phyloP scores from a whole-genome alignment of 495 filamentous ascomycete species.

The Penicillium ucsense region DNA sequence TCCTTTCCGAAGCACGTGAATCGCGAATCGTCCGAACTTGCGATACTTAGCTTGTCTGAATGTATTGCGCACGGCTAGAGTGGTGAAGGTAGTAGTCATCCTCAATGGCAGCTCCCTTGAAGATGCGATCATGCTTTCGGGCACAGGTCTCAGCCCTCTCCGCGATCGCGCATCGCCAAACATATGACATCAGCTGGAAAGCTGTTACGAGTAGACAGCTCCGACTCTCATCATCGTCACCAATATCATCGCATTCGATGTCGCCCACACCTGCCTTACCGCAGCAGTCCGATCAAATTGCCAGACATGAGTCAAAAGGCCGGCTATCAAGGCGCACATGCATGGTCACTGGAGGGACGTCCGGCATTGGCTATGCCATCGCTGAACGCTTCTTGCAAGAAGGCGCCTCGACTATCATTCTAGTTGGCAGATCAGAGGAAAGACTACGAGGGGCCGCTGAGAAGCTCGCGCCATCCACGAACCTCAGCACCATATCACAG shows the following conservation, averaged over 20 bases:
- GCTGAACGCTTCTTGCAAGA: conserved; percentile 55
- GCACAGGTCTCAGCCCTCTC: neutral
- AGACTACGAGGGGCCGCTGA: conserved; percentile 31
- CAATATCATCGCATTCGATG: neutral
- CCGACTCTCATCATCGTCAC: conserved; percentile 7
- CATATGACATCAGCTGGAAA: conserved; percentile 1
- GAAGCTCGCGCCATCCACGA: conserved; percentile 2
- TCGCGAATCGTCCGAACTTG: too few species aligned
- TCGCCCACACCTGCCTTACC: conserved; percentile 3
- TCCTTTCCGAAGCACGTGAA: too few species aligned
- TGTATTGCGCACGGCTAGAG: too few species aligned
- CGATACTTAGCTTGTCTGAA: too few species aligned
- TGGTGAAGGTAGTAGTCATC: neutral
- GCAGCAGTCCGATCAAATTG: neutral
- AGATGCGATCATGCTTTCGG: neutral
- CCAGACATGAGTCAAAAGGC: conserved; percentile 6
- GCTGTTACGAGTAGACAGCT: neutral
- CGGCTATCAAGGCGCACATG: conserved; percentile 35
- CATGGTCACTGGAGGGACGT: conserved; percentile 54
- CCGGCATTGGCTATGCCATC: conserved; percentile 60
- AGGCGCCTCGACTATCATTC: conserved; percentile 44
- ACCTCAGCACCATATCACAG: conserved; percentile 4
- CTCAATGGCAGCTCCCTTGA: neutral
- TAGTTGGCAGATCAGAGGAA: conserved; percentile 39
- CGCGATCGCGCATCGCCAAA: neutral